Evolutionary conservation across 1,284 basidiomycete species (phyloP).

Genomic region (Xerocomus cyaneibrunnescens): DNA sequence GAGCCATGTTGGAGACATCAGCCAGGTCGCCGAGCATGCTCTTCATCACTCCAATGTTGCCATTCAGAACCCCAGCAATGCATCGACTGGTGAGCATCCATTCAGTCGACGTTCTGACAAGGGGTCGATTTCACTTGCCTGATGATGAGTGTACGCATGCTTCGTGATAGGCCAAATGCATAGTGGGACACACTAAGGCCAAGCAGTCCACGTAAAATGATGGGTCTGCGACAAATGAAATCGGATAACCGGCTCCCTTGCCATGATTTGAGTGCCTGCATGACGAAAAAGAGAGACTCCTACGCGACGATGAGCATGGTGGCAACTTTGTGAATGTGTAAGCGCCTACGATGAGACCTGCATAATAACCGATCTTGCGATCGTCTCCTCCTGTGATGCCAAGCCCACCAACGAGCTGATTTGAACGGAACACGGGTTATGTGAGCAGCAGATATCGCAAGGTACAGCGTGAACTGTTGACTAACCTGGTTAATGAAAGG

Average conservation of each 20-base stretch:
- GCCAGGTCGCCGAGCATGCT: not conserved
- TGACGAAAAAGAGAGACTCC: not conserved
- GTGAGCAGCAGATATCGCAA: too few species aligned
- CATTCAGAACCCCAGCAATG: not conserved
- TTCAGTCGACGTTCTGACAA: not conserved
- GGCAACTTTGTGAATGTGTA: not conserved
- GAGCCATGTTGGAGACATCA: not conserved
- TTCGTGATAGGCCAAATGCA: not conserved
- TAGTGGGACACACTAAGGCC: not conserved
- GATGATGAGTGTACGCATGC: not conserved
- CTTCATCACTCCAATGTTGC: not conserved
- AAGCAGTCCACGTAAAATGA: not conserved
- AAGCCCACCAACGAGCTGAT: slow-evolving; percentile 38
- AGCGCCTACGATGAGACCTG: slow-evolving; percentile 54
- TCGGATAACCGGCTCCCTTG: not conserved
- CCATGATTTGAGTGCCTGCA: not conserved
- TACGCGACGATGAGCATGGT: not conserved
- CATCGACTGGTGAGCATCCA: not conserved
- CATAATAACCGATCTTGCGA: slow-evolving; percentile 42
- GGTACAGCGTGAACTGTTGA: too few species aligned
- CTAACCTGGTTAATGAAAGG: too few species aligned
- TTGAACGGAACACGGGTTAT: too few species aligned
- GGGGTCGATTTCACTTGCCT: not conserved
- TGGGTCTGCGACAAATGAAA: not conserved
- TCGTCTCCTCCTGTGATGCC: slow-evolving; percentile 45